Conservation (phyloP, 2,329 filamentous ascomycete genomes). For the Decorospora gaudefroyi region DNA sequence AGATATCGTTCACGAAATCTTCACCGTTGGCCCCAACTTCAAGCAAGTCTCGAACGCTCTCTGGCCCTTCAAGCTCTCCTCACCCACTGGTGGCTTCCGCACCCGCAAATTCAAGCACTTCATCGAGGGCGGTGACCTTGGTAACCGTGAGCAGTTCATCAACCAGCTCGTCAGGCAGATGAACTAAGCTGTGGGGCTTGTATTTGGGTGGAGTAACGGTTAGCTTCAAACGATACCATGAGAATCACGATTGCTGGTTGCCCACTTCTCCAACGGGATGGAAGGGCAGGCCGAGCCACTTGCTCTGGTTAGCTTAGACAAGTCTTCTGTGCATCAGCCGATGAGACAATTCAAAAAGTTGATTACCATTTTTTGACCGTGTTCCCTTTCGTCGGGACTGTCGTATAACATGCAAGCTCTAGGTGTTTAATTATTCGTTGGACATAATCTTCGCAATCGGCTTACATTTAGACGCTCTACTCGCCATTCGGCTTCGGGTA, state of each 20-base stretch:
- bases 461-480: neutral
- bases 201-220: constrained; percentile 37
- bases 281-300: constrained; percentile 39
- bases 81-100: constrained; percentile 96
- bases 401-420: neutral
- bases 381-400: neutral
- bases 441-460: neutral
- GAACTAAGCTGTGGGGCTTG: constrained; percentile 69
- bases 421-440: neutral
- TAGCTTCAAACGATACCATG: constrained; percentile 37
- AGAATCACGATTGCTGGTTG: constrained; percentile 30
- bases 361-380: constrained; percentile 15
- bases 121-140: constrained; percentile 97
- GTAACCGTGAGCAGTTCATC: constrained; percentile 99
- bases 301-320: constrained; percentile 38
- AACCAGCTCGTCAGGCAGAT: constrained; percentile 95
- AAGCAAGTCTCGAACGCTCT: constrained; percentile 99
- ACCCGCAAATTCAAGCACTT: constrained; percentile 99
- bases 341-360: constrained; percentile 30
- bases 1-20: constrained; percentile 98
- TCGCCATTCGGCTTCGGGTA: neutral
- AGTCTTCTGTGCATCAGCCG: constrained; percentile 31
- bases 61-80: constrained; percentile 99
- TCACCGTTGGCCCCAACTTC: constrained; percentile 96
- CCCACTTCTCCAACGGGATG: constrained; percentile 24